These are phyloP conservation scores for Aureobasidium zeae DNA, from an alignment of 2,329 filamentous ascomycete species.

Conservation along the genomic window DNA sequence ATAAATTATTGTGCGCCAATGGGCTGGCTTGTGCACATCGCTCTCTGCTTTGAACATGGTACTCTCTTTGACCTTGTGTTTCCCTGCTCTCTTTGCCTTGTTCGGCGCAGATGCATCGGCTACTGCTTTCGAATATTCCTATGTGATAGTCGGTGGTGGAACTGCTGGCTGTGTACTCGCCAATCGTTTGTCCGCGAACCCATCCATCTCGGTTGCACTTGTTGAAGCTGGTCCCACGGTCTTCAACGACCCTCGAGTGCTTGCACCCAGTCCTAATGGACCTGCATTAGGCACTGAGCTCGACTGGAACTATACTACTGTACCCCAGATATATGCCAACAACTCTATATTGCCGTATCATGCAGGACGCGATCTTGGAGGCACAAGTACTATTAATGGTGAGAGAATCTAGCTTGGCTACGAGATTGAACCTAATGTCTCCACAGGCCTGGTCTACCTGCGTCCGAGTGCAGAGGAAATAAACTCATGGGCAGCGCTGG, in stretches of 20 bases:
- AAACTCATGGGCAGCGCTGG: slow-evolving; percentile 3
- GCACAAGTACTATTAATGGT: slow-evolving; percentile 31
- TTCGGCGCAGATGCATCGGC: neutral
- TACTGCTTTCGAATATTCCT: slow-evolving; percentile 16
- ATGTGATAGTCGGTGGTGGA: slow-evolving; percentile 20
- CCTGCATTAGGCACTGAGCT: slow-evolving; percentile 13
- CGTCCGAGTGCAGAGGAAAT: slow-evolving; percentile 3
- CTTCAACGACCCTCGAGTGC: slow-evolving; percentile 20
- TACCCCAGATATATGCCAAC: slow-evolving; percentile 16
- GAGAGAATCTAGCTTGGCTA: neutral
- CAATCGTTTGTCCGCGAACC: slow-evolving; percentile 19
- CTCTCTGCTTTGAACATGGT: neutral
- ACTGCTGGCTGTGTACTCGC: slow-evolving; percentile 20
- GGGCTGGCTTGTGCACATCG: neutral
- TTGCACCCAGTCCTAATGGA: slow-evolving; percentile 18
- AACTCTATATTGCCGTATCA: slow-evolving; percentile 18
- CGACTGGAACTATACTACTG: slow-evolving; percentile 21
- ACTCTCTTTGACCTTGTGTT: neutral
- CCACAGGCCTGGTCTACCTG: slow-evolving; percentile 12
- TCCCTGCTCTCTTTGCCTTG: neutral
- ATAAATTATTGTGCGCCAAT: too few relatives aligned
- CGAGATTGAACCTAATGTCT: neutral
- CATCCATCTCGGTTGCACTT: slow-evolving; percentile 18
- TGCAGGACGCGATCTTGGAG: slow-evolving; percentile 31
- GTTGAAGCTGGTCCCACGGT: slow-evolving; percentile 19